Evolutionary conservation across 202 grass and related monocot species (phyloP), one percentile per base, ranked within the genome.

Genomic region (Panicum virgatum): DNA sequence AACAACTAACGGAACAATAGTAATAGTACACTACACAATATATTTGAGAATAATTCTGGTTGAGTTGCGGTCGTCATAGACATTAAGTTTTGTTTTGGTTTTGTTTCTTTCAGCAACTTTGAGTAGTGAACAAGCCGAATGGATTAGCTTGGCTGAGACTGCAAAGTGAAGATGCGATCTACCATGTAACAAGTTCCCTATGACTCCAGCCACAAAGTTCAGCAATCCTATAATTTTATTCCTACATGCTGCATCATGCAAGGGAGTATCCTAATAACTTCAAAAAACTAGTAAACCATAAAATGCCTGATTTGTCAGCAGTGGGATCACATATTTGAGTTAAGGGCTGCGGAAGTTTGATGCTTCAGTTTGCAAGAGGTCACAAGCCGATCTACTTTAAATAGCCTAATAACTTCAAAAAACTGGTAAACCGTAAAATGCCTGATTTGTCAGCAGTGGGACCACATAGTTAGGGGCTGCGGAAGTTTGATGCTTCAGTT

Each of bases 71-170:
- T 46, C 32, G 60, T 46, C 32, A 47, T 7, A 19, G 18, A 13
- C 57, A 29, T 29, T 13, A 13, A 6, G 12, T 6, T 26, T 27
- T 60, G 27, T 29, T 13, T 18, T 3, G 5, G 5, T 51, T 51
- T 19, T 19, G 5, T 51, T 53, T 71, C n/a, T 42, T 80, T 57
- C 25, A 65, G 56, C 19, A 85, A 79, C 15, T 69, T 13, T 50
- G 2, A 40, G 62, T 3, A 43, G 5, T 60, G 25, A 29, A 13
- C 4, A 59, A n/a, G 36, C 7, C 0, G 7, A 80, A 69, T 59
- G 6, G 9, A 36, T 54, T 85, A 11, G 2, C n/a, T 29, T 2
- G 4, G 45, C 14, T 18, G 4, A 51, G 37, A 50, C 7, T 14
- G 6, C 19, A 69, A 66, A 42, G 6, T 42, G 0, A 57, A 20